Base-by-base conservation (phyloP, 2,329 filamentous ascomycete species). In the Clarireedia sp. region DNA sequence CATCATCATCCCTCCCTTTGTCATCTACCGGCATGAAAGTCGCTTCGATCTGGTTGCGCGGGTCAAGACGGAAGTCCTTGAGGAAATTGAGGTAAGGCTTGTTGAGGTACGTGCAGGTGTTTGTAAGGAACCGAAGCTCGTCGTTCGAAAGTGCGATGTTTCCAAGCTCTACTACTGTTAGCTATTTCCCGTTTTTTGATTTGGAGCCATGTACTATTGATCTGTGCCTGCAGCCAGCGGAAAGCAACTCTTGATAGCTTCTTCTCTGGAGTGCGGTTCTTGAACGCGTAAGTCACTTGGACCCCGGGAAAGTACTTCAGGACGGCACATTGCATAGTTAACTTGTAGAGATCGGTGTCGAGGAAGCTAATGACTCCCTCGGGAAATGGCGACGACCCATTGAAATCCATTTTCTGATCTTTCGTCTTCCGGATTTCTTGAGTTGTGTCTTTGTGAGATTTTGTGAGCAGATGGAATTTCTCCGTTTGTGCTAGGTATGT, bases 271-370 rank as follows among this genome's bases (percentile, higher is more conserved):
- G 94, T 99, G 50, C 94, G 87, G 70, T 99, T 99, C 51, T 90
- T 97, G 74, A 95, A 96, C 57, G 87, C 83, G 69, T 97, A 99
- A 2, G 89, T 90, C 57, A 97, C 94, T 45, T 85, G 81, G 65
- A 83, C 75, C 56, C 91, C 78, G 36, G 86, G 86, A 71, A 95
- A 97, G 75, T 91, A 95, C 72, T 95, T 95, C 63, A 95, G 80
- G 62, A 97, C 86, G 59, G 90, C 90, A 69, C 89, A 96, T 85
- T 99, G 94, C 94, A 99, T 99, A 19, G 94, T 99, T 72, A 99
- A 74, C 73, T 99, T 99, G 60, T 70, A 99, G 59, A 99, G 68
- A 63, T 86, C 82, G 16, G 87, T 92, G 68, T 94, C 89, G 54
- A 94, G 77, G 68, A 94, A 86, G 67, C 88, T 92, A 66, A 84